Percentiles rank a stretch among this genome's conserved stretches.
Evolutionary conservation across 2,329 filamentous ascomycete genomes (phyloP).

Genomic region (Epichloe hybrida): DNA sequence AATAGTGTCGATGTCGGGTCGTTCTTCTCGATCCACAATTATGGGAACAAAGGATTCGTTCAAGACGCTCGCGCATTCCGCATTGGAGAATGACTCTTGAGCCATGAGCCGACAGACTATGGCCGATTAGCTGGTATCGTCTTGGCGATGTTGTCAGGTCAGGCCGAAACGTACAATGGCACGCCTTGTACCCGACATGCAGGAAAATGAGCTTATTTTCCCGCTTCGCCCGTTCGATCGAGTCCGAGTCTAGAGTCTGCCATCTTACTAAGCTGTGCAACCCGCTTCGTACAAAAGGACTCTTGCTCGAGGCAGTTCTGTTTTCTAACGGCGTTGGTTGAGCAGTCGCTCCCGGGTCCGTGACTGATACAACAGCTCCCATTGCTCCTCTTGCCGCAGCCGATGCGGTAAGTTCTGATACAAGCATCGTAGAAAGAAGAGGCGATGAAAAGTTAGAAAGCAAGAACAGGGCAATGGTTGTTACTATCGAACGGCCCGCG

Average conservation of each 20-base stretch:
- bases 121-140: conserved; percentile 9
- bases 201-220: conserved; percentile 85
- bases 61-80: conserved; percentile 64
- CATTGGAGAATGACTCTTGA: conserved; percentile 78
- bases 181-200: conserved; percentile 89
- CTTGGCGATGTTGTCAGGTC: background rate
- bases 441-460: background rate
- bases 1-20: conserved; percentile 85
- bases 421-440: conserved; percentile 16
- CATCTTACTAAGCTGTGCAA: conserved; percentile 75
- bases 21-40: conserved; percentile 85
- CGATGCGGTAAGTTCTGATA: conserved; percentile 25
- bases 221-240: conserved; percentile 60
- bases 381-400: conserved; percentile 19
- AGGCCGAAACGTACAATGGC: conserved; percentile 58
- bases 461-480: background rate
- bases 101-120: conserved; percentile 81
- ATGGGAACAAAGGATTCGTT: conserved; percentile 85
- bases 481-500: background rate
- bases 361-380: conserved; percentile 6
- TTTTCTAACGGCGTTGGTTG: conserved; percentile 19
- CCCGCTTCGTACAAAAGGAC: conserved; percentile 54
- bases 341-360: conserved; percentile 2
- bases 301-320: conserved; percentile 25
- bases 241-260: conserved; percentile 75